A percentile compares a stretch with the other conserved stretches of the same genome.
Evolutionary conservation across 441 rosid genomes (phyloP).

Genomic region (Aquilaria agallochum): DNA sequence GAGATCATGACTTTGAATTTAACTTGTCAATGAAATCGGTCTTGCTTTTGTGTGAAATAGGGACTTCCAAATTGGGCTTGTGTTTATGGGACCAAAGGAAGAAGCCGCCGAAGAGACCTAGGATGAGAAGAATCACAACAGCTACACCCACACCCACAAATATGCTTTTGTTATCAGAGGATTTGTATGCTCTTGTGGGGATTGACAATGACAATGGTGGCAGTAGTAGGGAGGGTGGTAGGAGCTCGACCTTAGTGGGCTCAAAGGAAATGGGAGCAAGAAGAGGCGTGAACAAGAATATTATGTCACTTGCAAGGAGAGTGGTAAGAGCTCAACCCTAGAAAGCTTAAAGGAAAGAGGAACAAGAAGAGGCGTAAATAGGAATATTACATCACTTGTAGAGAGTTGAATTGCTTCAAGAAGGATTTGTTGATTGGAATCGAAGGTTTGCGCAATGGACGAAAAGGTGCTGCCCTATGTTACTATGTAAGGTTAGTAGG

Average conservation of each 20-base stretch:
- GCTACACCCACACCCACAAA: conserved; percentile 60
- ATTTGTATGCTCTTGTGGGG: conserved; percentile 21
- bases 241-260: conserved; percentile 30
- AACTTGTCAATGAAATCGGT: conserved; percentile 33
- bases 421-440: conserved; percentile 30
- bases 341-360: conserved; percentile 53
- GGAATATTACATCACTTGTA: conserved; percentile 26
- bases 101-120: conserved; percentile 27
- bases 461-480: conserved; percentile 33
- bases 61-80: conserved; percentile 17
- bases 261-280: conserved; percentile 53
- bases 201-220: conserved; percentile 25
- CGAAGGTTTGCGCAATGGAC: conserved; percentile 42
- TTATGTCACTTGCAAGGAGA: conserved; percentile 15
- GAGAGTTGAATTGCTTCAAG: conserved; percentile 47
- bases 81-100: conserved; percentile 27
- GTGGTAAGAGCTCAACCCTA: conserved; percentile 14
- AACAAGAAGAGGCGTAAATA: conserved; percentile 63
- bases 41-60: neutral
- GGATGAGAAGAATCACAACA: conserved; percentile 32
- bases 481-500: conserved; percentile 50
- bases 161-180: conserved; percentile 40
- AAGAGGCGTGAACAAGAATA: conserved; percentile 62
- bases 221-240: conserved; percentile 30
- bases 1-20: conserved; percentile 50